Base-by-base conservation (phyloP, 1,139 yeast species). In the Sugiyamaella castrensis region DNA sequence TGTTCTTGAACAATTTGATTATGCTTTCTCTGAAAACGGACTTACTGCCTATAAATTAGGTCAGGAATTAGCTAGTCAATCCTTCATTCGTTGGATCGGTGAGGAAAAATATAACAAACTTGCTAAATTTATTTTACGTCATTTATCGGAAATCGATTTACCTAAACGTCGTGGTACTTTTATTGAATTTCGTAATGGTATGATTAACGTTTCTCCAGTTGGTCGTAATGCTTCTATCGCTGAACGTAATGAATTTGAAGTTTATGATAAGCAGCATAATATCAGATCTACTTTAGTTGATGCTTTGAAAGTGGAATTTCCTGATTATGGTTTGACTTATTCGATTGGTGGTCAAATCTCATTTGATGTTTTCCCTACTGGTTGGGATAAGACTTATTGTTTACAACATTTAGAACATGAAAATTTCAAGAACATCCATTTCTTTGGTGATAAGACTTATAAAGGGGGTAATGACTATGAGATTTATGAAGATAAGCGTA, bases 381-480 rank as follows among this genome's bases (percentile, higher is more conserved):
- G 99, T 66, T 92, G 99, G 99, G 98, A 92, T 73, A 92, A 94
- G 81, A 94, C 98, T 56, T 94, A 91, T 76, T 87, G 96, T 73
- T 81, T 94, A 68, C 89, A 84, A 72, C 98, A 91, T 73, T 91
- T 92, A 63, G 89, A 74, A 63, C 72, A 76, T 55, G 97, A 91
- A 72, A 81, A 84, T 57, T 94, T 91, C 75, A 77, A 83, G 67
- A 77, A 81, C 61, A 88, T 92, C 64, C 98, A 92, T 77, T 94
- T 94, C 82, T 92, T 92, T 67, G 98, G 99, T 73, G 99, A 92
- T 79, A 92, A 92, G 80, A 80, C 96, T 59, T 86, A 85, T 77
- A 75, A 87, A 75, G 99, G 99, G 66, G 98, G 99, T 74, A 92
- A 92, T 74, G 99, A 92, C 75, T 92, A 84, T 73, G 98, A 94